Percentiles rank a stretch among this genome's conserved stretches.
These are phyloP conservation scores for Aspergillus sojae DNA, from an alignment of 2,329 filamentous ascomycete genomes.

Conservation along the genomic window DNA sequence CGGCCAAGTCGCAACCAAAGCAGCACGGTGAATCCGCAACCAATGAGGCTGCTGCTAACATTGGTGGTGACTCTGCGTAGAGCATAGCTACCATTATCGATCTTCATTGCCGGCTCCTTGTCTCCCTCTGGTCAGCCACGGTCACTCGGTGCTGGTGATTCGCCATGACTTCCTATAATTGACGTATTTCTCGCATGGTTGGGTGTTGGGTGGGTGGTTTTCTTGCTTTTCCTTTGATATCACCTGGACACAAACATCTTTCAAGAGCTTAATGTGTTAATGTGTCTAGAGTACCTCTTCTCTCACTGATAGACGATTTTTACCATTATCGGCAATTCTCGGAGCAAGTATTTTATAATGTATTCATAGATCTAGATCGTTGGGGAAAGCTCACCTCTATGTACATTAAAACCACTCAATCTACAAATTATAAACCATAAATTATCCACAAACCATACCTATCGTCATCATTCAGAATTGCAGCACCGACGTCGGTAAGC, in stretches of 20 bases:
- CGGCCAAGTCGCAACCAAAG: not conserved
- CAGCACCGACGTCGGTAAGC: not conserved
- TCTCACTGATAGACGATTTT: not conserved
- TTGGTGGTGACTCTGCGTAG: not conserved
- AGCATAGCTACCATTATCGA: not conserved
- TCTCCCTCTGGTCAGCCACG: not conserved
- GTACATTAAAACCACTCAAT: not conserved
- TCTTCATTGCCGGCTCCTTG: not conserved
- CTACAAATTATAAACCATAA: not conserved
- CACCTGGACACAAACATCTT: not conserved
- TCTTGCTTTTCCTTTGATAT: constrained; percentile 1
- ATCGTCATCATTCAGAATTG: not conserved
- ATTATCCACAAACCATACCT: not conserved
- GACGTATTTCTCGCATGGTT: not conserved
- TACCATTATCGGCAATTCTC: not conserved
- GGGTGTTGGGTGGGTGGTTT: not conserved
- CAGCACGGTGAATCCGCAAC: not conserved
- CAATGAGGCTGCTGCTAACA: not conserved
- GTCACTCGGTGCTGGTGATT: not conserved
- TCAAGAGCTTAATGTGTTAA: not conserved
- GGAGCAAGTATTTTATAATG: not conserved
- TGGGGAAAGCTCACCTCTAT: not conserved
- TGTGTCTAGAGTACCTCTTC: not conserved
- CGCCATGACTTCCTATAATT: not conserved
- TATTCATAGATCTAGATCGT: not conserved